Conservation (phyloP, 768 basidiomycete species). For the Lentinula aciculospora region DNA sequence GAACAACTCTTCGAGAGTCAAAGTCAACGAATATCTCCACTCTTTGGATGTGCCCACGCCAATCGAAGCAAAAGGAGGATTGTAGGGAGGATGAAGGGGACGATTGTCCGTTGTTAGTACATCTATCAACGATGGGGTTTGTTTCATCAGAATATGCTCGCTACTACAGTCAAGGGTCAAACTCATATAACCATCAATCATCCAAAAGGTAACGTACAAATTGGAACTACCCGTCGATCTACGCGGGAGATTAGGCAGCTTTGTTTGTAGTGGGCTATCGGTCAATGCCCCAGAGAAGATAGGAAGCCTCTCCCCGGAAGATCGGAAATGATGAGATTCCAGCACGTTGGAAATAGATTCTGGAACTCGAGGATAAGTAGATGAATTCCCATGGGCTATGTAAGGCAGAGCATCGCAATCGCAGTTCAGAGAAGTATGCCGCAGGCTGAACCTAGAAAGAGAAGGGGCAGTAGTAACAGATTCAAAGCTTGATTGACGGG, state of each 20-base stretch:
- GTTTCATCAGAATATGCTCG: background rate
- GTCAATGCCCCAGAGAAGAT: background rate
- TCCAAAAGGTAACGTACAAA: background rate
- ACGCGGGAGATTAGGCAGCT: background rate
- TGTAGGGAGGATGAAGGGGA: conserved; percentile 21
- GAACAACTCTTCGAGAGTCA: conserved; percentile 60
- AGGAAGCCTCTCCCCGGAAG: background rate
- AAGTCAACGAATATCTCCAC: conserved; percentile 61
- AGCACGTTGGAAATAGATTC: conserved; percentile 7
- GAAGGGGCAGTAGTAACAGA: conserved; percentile 1
- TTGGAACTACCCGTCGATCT: background rate
- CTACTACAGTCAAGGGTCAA: background rate
- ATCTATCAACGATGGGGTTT: conserved; percentile 1
- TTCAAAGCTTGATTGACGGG: conserved; percentile 9
- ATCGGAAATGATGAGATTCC: background rate
- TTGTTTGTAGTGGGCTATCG: background rate
- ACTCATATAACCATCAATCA: background rate
- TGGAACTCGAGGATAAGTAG: background rate
- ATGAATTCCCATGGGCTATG: background rate
- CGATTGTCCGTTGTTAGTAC: conserved; percentile 7
- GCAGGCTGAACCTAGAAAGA: background rate
- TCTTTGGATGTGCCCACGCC: conserved; percentile 43
- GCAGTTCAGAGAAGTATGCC: background rate
- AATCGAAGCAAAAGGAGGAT: conserved; percentile 34
- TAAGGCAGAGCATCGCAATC: conserved; percentile 3